Percentiles rank a stretch among this genome's conserved stretches.
Evolutionary conservation across 1,139 yeast genomes (phyloP).

Genomic region (Pichia sp.): DNA sequence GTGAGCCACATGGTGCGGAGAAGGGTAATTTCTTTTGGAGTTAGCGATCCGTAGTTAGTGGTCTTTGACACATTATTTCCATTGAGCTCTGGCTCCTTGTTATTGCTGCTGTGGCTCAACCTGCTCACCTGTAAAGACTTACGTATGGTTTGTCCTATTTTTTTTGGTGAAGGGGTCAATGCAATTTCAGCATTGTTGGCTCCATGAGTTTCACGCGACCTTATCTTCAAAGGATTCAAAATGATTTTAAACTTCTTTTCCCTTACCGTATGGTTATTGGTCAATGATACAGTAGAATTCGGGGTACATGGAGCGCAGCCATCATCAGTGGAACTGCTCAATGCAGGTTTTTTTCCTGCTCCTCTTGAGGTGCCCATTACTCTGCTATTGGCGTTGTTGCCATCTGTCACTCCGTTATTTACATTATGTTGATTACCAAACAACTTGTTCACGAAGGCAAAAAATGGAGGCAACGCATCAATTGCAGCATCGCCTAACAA

Average conservation of each 20-base stretch:
- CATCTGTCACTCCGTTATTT: not conserved
- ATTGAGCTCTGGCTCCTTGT: not conserved
- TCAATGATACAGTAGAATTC: not conserved
- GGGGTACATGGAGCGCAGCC: slow-evolving; percentile 6
- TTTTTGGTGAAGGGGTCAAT: not conserved
- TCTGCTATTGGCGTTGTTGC: not conserved
- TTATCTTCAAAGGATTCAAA: not conserved
- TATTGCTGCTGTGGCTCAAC: not conserved
- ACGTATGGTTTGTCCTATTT: slow-evolving; percentile 7
- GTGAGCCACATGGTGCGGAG: slow-evolving; percentile 53
- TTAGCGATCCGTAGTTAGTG: slow-evolving; percentile 1
- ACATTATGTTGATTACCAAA: slow-evolving; percentile 33
- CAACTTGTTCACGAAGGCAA: slow-evolving; percentile 54
- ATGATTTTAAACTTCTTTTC: not conserved
- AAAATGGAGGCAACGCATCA: slow-evolving; percentile 58
- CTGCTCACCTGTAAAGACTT: slow-evolving; percentile 8
- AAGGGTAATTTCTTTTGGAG: slow-evolving; percentile 40
- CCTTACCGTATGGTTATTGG: not conserved
- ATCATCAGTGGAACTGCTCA: not conserved
- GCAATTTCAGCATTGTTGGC: not conserved
- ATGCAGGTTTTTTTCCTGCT: not conserved
- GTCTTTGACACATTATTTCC: not conserved
- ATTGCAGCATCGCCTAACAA: slow-evolving; percentile 62
- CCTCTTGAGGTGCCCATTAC: not conserved
- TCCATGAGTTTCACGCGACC: not conserved